Evolutionary conservation across 768 basidiomycete genomes (phyloP).

Genomic region (Polyporus arcularius): DNA sequence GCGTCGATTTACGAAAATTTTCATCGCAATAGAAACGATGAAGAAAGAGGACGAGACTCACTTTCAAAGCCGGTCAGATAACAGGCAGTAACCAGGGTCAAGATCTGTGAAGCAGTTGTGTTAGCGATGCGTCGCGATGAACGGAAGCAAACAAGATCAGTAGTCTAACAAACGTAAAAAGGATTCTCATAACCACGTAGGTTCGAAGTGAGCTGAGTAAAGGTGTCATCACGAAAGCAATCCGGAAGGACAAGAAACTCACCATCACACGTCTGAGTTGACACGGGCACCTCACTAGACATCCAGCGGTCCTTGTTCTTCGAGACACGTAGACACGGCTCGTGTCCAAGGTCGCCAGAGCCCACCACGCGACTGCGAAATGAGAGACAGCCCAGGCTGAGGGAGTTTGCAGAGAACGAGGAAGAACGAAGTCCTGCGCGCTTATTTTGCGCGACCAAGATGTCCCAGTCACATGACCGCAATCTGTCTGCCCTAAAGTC

Average conservation of each 20-base stretch:
- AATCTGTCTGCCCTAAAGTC: constrained; percentile 27
- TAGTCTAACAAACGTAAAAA: too few relatives aligned
- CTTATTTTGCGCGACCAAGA: not conserved
- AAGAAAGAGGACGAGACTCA: too few relatives aligned
- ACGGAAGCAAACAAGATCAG: constrained; percentile 6
- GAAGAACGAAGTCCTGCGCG: not conserved
- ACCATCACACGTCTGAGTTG: not conserved
- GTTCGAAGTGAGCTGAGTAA: constrained; percentile 72
- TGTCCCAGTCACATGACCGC: constrained; percentile 4
- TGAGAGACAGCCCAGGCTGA: too few relatives aligned
- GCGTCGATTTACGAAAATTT: constrained; percentile 54
- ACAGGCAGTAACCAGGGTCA: not conserved
- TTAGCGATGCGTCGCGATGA: not conserved
- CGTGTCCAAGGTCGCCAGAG: too few relatives aligned
- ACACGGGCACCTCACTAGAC: too few relatives aligned
- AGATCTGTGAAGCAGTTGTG: not conserved
- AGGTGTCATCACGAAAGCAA: constrained; percentile 29
- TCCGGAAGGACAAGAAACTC: not conserved
- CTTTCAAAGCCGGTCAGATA: too few relatives aligned
- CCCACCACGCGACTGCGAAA: not conserved
- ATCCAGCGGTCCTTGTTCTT: too few relatives aligned
- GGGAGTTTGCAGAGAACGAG: not conserved
- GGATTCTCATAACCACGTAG: constrained; percentile 50
- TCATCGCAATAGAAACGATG: constrained; percentile 38
- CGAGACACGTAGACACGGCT: too few relatives aligned